Base-by-base conservation (phyloP, 1,284 basidiomycete species). In the Trametes hirsuta region DNA sequence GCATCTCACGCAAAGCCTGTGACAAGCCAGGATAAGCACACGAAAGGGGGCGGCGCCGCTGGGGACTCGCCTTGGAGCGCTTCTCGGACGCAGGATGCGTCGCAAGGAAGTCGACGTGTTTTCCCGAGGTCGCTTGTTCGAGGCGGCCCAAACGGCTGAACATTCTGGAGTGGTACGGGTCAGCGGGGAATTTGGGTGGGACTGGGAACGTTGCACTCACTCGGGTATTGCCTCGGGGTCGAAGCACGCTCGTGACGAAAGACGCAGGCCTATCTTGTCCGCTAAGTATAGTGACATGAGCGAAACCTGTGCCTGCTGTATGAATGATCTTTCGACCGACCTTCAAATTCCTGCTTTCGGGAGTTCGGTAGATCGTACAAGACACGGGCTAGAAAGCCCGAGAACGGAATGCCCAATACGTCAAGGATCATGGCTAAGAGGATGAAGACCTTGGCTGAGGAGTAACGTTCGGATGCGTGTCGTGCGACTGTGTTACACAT, bases 281-380 rank as follows among this genome's bases (percentile, higher is more conserved):
- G 92, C 91, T 91, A 58, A 12, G 24, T 0, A 15, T 15, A 35
- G 8, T 37, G 18, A 11, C 18, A 11, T 49, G 36, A 37, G 36
- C 36, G 36, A 6, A 4, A 15, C 4, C 15, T 14, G 0, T 11
- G 4, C 14, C 5, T 2, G 14, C 4, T 3, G 14, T 30, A 18
- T 15, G 21, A 22, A 44, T 12, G 5, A 30, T 30, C 8, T 5
- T 30, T 8, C 2, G 4, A 37, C 46, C 4, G 22, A 83, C 91
- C 93, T 83, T 98, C 95, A 4, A 83, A 78, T 72, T 97, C 95
- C 50, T 89, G 85, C 30, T 78, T 86, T 50, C 95, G 81, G 1
- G 91, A 94, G 73, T 97, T 95, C 0, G 95, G 95, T 4, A 97
- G 80, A 53, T 87, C 82, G 36, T 93, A 76, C 5, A 94, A 63